phyloP scores from a whole-genome alignment of 2,329 filamentous ascomycete genomes.

The Aspergillus niger region DNA sequence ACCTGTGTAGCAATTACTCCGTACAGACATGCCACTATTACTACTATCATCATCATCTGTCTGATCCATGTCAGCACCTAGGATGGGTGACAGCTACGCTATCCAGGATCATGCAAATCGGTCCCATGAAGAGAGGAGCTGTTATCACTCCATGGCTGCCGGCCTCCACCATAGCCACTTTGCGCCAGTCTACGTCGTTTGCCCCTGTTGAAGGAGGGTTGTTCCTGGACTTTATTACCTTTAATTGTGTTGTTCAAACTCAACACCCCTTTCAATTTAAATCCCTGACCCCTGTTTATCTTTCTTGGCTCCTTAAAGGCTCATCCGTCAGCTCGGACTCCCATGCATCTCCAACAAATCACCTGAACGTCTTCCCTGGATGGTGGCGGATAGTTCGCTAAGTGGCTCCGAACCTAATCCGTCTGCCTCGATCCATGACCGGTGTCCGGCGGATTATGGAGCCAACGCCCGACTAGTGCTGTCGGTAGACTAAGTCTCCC shows the following conservation, averaged over 20 bases:
- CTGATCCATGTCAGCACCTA: neutral
- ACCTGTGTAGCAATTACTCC: neutral
- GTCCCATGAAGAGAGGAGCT: constrained; percentile 2
- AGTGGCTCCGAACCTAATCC: constrained; percentile 26
- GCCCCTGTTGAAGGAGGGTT: neutral
- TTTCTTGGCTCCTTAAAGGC: neutral
- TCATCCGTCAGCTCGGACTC: constrained; percentile 6
- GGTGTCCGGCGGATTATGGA: constrained; percentile 32
- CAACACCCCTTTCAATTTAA: neutral
- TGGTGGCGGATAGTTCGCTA: constrained; percentile 32
- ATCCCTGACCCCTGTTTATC: constrained; percentile 3
- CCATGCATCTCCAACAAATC: constrained; percentile 9
- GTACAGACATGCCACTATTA: neutral
- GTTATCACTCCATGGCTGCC: neutral
- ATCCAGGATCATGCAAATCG: constrained; percentile 6
- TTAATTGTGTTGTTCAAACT: neutral
- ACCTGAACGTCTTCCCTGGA: constrained; percentile 17
- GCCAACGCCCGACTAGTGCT: constrained; percentile 29
- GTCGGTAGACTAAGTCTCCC: constrained; percentile 26
- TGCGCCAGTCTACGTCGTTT: neutral
- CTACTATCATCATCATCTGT: neutral
- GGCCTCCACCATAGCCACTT: neutral
- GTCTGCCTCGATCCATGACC: constrained; percentile 25
- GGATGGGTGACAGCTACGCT: constrained; percentile 5
- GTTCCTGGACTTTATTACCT: neutral